Percentiles rank a stretch among this genome's conserved stretches.
Conservation (phyloP, 306 rosid species). For the Acacia confusa region DNA sequence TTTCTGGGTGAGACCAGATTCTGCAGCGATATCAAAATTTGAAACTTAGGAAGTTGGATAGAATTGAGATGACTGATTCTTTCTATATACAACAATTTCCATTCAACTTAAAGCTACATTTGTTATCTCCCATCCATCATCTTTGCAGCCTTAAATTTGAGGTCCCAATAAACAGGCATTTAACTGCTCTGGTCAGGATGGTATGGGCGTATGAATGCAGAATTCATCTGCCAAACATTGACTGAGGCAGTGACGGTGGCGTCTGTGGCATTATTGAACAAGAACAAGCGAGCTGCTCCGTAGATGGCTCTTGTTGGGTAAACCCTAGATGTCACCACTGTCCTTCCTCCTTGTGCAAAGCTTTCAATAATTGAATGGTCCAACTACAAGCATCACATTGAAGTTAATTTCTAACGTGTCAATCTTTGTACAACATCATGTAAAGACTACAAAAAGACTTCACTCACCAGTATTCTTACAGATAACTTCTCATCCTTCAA, state of each 20-base stretch:
- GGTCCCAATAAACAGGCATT: background rate
- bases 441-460: background rate
- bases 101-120: background rate
- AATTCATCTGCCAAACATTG: slow-evolving; percentile 87
- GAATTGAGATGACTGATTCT: background rate
- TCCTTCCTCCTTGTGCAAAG: slow-evolving; percentile 94
- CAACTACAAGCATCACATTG: slow-evolving; percentile 46
- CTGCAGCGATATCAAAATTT: background rate
- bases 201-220: slow-evolving; percentile 86
- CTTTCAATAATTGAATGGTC: slow-evolving; percentile 92
- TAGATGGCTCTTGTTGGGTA: slow-evolving; percentile 93
- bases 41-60: background rate
- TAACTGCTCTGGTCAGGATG: slow-evolving; percentile 30
- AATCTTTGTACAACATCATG: background rate
- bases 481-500: slow-evolving; percentile 68
- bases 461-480: slow-evolving; percentile 67
- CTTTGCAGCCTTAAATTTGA: background rate
- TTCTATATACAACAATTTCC: background rate
- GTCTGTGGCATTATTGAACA: slow-evolving; percentile 86
- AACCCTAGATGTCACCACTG: slow-evolving; percentile 65
- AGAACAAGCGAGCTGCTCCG: slow-evolving; percentile 70
- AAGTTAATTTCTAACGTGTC: background rate
- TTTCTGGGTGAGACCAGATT: background rate
- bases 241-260: slow-evolving; percentile 63
- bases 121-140: background rate